A percentile compares a stretch with the other conserved stretches of the same genome.
phyloP scores from a whole-genome alignment of 768 basidiomycete species.

The Boletus fagicola region DNA sequence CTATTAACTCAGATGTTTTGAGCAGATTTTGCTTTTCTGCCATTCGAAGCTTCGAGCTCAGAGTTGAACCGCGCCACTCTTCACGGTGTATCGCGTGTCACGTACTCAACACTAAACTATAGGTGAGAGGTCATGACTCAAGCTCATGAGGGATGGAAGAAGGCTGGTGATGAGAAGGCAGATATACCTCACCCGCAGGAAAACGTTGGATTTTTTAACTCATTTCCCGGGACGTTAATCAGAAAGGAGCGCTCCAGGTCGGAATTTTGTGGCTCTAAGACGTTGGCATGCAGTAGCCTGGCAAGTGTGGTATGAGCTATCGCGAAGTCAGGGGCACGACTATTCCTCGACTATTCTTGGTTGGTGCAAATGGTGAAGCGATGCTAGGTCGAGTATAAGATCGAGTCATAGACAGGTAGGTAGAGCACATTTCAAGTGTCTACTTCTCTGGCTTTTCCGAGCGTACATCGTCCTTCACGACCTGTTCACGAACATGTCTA shows the following conservation, averaged over 20 bases:
- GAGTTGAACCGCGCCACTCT: neutral
- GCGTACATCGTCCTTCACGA: conserved; percentile 3
- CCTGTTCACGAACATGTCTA: conserved; percentile 13
- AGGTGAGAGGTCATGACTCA: conserved; percentile 10
- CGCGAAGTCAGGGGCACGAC: neutral
- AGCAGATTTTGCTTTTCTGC: conserved; percentile 23
- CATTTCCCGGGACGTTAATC: conserved; percentile 11
- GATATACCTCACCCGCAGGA: conserved; percentile 19
- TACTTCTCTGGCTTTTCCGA: conserved; percentile 3
- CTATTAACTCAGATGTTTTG: conserved; percentile 17
- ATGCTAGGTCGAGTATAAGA: conserved; percentile 23
- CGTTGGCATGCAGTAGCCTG: conserved; percentile 1
- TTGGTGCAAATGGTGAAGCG: neutral
- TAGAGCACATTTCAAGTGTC: neutral
- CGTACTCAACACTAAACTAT: neutral
- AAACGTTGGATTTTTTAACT: neutral
- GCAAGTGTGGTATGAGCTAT: neutral
- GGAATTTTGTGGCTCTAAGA: neutral
- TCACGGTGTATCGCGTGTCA: neutral
- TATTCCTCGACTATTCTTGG: neutral
- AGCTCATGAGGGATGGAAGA: conserved; percentile 1
- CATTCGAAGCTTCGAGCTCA: conserved; percentile 13
- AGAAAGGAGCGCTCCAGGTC: neutral
- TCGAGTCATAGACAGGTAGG: conserved; percentile 3
- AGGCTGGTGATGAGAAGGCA: conserved; percentile 4